These are phyloP conservation scores for Fragaria vesca DNA, from an alignment of 306 rosid species.

Conservation along the genomic window DNA sequence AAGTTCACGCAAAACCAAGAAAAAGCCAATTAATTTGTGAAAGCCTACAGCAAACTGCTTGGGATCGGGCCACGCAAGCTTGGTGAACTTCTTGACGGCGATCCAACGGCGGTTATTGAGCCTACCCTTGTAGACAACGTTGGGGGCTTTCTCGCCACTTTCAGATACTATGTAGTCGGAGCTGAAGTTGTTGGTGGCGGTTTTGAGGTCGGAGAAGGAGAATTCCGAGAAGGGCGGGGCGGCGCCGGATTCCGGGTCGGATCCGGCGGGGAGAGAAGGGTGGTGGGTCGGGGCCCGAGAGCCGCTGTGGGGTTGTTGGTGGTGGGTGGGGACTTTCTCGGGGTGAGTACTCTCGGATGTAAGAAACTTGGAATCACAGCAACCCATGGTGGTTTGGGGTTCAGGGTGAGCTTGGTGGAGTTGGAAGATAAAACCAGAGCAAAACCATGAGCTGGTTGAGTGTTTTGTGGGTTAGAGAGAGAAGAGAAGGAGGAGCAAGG, in stretches of 20 bases:
- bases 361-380: slow-evolving; percentile 52
- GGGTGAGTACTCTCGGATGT: slow-evolving; percentile 38
- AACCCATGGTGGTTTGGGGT: slow-evolving; percentile 47
- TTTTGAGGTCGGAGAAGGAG: slow-evolving; percentile 67
- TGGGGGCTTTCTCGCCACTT: slow-evolving; percentile 90
- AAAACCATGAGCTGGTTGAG: slow-evolving; percentile 24
- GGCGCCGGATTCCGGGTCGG: slow-evolving; percentile 32
- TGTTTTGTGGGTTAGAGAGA: slow-evolving; percentile 21
- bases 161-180: slow-evolving; percentile 78
- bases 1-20: background rate
- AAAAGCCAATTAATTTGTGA: background rate
- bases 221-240: slow-evolving; percentile 66
- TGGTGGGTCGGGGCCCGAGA: slow-evolving; percentile 22
- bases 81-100: slow-evolving; percentile 94
- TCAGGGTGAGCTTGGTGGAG: background rate
- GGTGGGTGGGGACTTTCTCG: slow-evolving; percentile 36
- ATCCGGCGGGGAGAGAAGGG: slow-evolving; percentile 28
- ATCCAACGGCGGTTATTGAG: slow-evolving; percentile 74
- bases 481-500: background rate
- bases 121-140: slow-evolving; percentile 81
- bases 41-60: slow-evolving; percentile 70
- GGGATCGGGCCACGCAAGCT: slow-evolving; percentile 95
- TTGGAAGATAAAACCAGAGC: background rate
- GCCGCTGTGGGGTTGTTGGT: slow-evolving; percentile 23
- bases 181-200: slow-evolving; percentile 83